Evolutionary conservation across 768 basidiomycete species (phyloP).

Genomic region (Calocybe gangraenosa): DNA sequence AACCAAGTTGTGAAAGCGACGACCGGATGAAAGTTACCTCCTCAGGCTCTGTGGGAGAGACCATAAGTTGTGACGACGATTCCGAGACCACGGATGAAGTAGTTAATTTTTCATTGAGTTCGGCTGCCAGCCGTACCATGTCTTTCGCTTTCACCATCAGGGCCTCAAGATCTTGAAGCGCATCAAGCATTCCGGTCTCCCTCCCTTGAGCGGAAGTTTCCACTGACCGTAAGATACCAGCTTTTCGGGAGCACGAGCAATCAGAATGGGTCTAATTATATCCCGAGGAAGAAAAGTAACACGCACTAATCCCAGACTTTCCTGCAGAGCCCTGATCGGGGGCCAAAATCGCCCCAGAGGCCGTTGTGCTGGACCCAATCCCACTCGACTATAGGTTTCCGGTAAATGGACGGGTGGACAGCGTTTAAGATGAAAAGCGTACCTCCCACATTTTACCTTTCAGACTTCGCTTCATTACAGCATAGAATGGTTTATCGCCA

Average conservation of each 20-base stretch:
- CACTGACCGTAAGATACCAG: constrained; percentile 74
- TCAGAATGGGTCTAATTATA: not conserved
- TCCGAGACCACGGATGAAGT: constrained; percentile 24
- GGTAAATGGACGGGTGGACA: not conserved
- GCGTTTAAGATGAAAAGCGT: constrained; percentile 3
- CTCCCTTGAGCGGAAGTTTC: constrained; percentile 61
- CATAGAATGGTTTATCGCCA: constrained; percentile 82
- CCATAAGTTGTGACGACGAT: constrained; percentile 18
- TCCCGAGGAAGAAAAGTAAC: not conserved
- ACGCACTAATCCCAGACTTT: constrained; percentile 51
- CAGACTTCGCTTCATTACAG: constrained; percentile 65
- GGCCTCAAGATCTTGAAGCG: constrained; percentile 84
- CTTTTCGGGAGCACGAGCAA: constrained; percentile 1
- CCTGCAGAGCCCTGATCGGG: constrained; percentile 15
- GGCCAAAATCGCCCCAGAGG: constrained; percentile 1
- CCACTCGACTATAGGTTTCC: constrained; percentile 14
- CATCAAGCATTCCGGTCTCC: constrained; percentile 64
- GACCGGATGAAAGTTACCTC: constrained; percentile 85
- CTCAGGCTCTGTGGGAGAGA: constrained; percentile 54
- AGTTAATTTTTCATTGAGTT: constrained; percentile 80
- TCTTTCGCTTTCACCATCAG: constrained; percentile 89
- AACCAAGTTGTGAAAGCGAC: constrained; percentile 85
- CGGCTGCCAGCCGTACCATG: constrained; percentile 87
- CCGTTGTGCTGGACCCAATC: constrained; percentile 7
- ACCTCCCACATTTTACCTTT: constrained; percentile 77